phyloP scores from a whole-genome alignment of 2,329 filamentous ascomycete genomes.

The Paecilomyces fulvus region DNA sequence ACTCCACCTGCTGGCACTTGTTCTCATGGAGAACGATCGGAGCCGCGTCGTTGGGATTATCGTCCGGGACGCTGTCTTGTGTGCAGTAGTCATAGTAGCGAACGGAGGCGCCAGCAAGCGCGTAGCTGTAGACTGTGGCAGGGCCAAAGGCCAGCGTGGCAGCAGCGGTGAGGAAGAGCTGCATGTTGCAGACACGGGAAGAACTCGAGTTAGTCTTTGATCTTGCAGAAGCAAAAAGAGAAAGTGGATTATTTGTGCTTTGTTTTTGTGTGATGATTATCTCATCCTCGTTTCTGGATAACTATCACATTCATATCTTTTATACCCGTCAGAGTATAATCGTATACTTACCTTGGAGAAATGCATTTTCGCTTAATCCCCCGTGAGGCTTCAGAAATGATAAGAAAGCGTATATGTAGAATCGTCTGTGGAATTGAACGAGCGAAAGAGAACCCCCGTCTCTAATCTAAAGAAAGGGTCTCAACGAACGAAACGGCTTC shows the following conservation, averaged over 20 bases:
- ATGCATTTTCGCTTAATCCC: constrained; percentile 6
- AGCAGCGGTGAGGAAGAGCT: constrained; percentile 8
- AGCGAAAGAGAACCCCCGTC: neutral
- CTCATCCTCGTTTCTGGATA: neutral
- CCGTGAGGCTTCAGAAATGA: neutral
- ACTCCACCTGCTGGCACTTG: constrained; percentile 7
- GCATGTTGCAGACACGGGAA: neutral
- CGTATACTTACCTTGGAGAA: constrained; percentile 7
- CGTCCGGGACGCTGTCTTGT: neutral
- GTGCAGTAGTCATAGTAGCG: constrained; percentile 8
- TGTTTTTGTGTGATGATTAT: neutral
- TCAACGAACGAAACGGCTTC: neutral
- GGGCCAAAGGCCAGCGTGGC: constrained; percentile 6
- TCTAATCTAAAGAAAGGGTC: neutral
- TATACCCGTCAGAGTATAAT: neutral
- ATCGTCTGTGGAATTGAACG: neutral
- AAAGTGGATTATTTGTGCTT: neutral
- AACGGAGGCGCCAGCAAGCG: constrained; percentile 7
- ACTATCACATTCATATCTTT: neutral
- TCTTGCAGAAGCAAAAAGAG: neutral
- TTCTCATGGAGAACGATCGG: constrained; percentile 3
- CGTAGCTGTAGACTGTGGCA: constrained; percentile 7
- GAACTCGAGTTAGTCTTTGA: neutral
- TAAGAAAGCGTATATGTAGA: neutral
- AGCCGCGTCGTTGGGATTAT: neutral